Conservation (phyloP, 345 rosid genomes). For the Brassica napus region DNA sequence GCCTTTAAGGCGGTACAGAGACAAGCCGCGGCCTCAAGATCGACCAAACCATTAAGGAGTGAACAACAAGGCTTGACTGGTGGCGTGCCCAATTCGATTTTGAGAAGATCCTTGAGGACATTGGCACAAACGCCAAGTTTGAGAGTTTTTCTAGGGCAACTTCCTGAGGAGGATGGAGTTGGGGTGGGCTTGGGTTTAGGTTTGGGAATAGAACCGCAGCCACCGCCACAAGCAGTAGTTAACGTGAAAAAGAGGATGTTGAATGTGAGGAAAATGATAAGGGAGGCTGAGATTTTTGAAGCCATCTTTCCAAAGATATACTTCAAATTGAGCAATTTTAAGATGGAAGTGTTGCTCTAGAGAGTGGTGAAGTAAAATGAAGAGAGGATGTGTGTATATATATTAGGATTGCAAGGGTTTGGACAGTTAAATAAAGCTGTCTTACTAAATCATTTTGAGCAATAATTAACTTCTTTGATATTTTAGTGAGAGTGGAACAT, state of each 20-base stretch:
- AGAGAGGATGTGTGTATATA: slow-evolving; percentile 9
- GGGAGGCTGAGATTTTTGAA: slow-evolving; percentile 28
- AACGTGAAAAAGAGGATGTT: slow-evolving; percentile 34
- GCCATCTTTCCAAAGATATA: slow-evolving; percentile 20
- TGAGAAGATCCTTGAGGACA: slow-evolving; percentile 42
- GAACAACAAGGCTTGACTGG: slow-evolving; percentile 54
- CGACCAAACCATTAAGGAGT: slow-evolving; percentile 48
- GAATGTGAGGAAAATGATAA: slow-evolving; percentile 24
- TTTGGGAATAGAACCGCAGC: slow-evolving; percentile 20
- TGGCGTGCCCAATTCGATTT: slow-evolving; percentile 42
- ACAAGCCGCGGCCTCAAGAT: slow-evolving; percentile 70
- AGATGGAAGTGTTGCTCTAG: slow-evolving; percentile 6
- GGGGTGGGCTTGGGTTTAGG: slow-evolving; percentile 29
- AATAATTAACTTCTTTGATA: slow-evolving; percentile 2
- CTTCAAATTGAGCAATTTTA: not conserved
- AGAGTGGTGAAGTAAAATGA: slow-evolving; percentile 22
- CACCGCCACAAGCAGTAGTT: slow-evolving; percentile 28
- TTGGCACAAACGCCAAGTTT: slow-evolving; percentile 59
- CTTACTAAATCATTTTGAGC: not conserved
- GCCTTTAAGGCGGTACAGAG: slow-evolving; percentile 69
- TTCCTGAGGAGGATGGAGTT: not conserved
- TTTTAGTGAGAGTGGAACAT: not conserved
- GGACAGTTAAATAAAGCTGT: slow-evolving; percentile 12
- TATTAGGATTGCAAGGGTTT: not conserved
- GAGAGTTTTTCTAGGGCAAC: slow-evolving; percentile 54